Base-by-base conservation (phyloP, 176 grass and related monocot species). In the Juncus effusus region DNA sequence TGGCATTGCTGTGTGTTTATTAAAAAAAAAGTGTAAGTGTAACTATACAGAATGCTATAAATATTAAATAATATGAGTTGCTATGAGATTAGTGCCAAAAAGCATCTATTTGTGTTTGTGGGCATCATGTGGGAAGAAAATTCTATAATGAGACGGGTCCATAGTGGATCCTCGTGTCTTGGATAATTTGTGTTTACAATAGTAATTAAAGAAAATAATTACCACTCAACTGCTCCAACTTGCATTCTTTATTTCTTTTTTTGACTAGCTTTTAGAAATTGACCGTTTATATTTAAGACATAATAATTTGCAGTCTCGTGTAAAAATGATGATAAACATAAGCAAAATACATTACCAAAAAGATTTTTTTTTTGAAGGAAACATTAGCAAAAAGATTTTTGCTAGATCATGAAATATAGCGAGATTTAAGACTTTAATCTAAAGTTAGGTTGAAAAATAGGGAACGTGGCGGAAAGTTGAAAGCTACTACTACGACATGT, bases 221-320 rank as follows among this genome's bases (percentile, higher is more conserved):
- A 13, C 52, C 52, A 71, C 67, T 56, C 52, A 59, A 56, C 67
- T 71, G 52, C 49, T 71, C 67, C 67, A 42, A 45, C 67, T 59
- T 71, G 12, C 8, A 41, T 56, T 56, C 16, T 10, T 35, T 16
- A 19, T 41, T 71, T 71, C 9, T 10, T 61, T 16, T 35, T 36
- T 36, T 61, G 58, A 61, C 58, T 36, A 5, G 9, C 16, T 61
- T 61, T 7, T 47, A 5, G 3, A 3, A 9, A 5, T 71, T 69
- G 50, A 69, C 65, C 49, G 10, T 7, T 10, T 38, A 28, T 28
- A 3, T 3, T 54, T 1, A 68, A 54, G 16, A 54, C 19, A 28
- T 28, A 28, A 28, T 28, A 28, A 28, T 28, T 28, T 28, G 19
- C 19, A 28, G 19, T 28, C 19, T 28, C 19, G 19, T 28, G 19